These are phyloP conservation scores for Candida stauntonica DNA, from an alignment of 805 yeast genomes.

Conservation along the genomic window DNA sequence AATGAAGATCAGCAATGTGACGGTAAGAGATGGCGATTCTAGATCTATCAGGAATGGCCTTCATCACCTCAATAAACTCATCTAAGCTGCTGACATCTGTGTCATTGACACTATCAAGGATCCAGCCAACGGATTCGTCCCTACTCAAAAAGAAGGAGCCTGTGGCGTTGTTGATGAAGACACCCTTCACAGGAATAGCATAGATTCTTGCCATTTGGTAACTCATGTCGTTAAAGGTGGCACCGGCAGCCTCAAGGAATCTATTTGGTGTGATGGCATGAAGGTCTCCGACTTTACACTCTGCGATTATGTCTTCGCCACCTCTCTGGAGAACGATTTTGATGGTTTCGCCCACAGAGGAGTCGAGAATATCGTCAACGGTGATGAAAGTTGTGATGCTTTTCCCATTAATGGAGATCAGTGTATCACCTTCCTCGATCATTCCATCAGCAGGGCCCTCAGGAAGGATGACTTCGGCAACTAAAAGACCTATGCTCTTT, in stretches of 20 bases:
- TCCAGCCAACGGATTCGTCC: constrained; percentile 70
- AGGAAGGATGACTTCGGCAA: constrained; percentile 77
- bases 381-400: constrained; percentile 65
- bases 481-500: constrained; percentile 70
- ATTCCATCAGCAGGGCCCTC: constrained; percentile 76
- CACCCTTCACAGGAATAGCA: constrained; percentile 82
- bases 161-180: constrained; percentile 69
- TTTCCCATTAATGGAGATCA: constrained; percentile 66
- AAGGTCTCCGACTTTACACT: constrained; percentile 63
- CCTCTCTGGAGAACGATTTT: constrained; percentile 67
- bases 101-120: constrained; percentile 74
- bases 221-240: constrained; percentile 77
- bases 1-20: constrained; percentile 76
- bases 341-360: constrained; percentile 55
- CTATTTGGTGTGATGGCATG: constrained; percentile 80
- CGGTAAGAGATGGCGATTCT: constrained; percentile 69
- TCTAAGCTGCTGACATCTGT: constrained; percentile 70
- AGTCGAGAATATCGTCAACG: constrained; percentile 81
- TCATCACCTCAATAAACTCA: constrained; percentile 74
- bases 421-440: constrained; percentile 81
- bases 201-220: constrained; percentile 86
- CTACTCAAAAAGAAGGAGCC: constrained; percentile 66
- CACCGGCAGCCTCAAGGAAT: constrained; percentile 81
- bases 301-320: constrained; percentile 50
- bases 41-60: constrained; percentile 67